Percentiles rank a stretch among this genome's conserved stretches.
These are phyloP conservation scores for Incumbomyces delicatus DNA, from an alignment of 2,329 filamentous ascomycete genomes.

Conservation along the genomic window DNA sequence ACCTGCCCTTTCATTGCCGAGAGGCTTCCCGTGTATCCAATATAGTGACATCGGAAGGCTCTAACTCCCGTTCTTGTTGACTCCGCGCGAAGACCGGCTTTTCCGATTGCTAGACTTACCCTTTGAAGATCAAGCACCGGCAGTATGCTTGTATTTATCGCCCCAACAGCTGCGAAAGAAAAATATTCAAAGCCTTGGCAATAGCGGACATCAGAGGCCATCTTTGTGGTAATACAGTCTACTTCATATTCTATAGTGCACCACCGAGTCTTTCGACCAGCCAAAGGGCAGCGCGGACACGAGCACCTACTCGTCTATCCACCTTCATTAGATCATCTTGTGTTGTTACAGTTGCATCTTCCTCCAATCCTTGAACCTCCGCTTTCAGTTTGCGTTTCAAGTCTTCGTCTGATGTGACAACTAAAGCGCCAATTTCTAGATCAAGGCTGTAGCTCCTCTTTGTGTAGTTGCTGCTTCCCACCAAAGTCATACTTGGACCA, in stretches of 20 bases:
- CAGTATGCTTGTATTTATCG: no score
- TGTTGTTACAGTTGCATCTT: conserved; percentile 59
- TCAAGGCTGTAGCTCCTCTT: conserved; percentile 87
- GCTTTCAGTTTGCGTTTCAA: conserved; percentile 64
- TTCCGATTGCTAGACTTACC: no score
- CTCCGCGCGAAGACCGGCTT: no score
- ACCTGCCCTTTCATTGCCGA: no score
- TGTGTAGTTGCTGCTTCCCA: conserved; percentile 94
- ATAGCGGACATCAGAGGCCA: no score
- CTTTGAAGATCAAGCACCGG: no score
- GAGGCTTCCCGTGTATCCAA: no score
- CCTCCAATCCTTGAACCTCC: conserved; percentile 71
- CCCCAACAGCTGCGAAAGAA: no score
- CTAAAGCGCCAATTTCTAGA: conserved; percentile 76
- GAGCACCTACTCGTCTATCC: conserved; percentile 74
- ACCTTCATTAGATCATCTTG: conserved; percentile 69
- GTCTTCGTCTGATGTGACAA: conserved; percentile 67
- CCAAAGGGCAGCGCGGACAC: conserved; percentile 88
- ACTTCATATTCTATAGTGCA: conserved; percentile 49
- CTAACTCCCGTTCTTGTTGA: no score
- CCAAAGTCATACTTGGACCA: conserved; percentile 65
- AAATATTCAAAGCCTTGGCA: no score
- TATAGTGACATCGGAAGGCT: no score
- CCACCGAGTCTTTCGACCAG: conserved; percentile 78
- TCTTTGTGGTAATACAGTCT: no score